Conservation (phyloP, 2,329 filamentous ascomycete genomes). For the Phaeosphaeria sp. region DNA sequence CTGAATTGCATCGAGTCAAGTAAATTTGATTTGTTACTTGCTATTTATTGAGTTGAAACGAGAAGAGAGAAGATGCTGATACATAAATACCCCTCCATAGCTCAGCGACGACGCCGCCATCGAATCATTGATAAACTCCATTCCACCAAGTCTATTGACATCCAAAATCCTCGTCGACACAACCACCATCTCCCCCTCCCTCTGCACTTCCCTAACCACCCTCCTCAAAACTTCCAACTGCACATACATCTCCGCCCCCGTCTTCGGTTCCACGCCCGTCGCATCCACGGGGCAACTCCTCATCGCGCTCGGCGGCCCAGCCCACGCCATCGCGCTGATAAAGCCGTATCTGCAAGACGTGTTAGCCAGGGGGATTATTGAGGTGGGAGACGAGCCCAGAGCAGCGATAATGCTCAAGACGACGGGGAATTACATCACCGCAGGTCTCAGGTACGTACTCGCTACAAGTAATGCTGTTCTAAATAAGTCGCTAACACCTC, state of each 20-base stretch:
- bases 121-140: conserved; percentile 32
- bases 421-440: conserved; percentile 57
- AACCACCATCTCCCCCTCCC: conserved; percentile 59
- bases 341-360: conserved; percentile 52
- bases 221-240: conserved; percentile 38
- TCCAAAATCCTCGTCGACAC: conserved; percentile 59
- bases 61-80: no score
- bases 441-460: no score
- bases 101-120: conserved; percentile 54
- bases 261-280: conserved; percentile 61
- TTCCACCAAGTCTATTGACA: conserved; percentile 12
- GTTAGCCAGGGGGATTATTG: conserved; percentile 51
- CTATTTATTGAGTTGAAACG: background rate
- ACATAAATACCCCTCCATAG: no score
- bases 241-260: conserved; percentile 54
- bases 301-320: conserved; percentile 55
- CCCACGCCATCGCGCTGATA: conserved; percentile 44
- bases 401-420: conserved; percentile 59
- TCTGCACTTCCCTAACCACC: conserved; percentile 40
- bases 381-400: conserved; percentile 52
- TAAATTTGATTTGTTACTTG: no score
- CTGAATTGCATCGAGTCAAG: background rate
- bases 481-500: no score
- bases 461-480: no score
- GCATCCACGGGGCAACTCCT: conserved; percentile 56